phyloP scores from a whole-genome alignment of 768 basidiomycete species.

The Solioccasus polychromus region DNA sequence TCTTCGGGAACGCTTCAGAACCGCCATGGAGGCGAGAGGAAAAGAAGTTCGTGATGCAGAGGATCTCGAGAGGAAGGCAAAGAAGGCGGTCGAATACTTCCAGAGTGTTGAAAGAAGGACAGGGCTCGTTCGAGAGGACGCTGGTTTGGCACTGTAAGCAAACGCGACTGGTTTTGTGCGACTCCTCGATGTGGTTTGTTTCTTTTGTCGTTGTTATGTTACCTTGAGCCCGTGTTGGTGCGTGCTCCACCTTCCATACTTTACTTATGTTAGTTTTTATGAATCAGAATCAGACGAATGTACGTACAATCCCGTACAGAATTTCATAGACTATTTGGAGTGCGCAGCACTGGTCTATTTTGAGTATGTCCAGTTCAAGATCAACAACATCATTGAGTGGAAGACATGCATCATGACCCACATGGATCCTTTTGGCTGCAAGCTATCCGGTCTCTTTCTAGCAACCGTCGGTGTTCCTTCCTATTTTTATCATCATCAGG shows the following conservation, averaged over 20 bases:
- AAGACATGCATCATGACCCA: too few relatives aligned
- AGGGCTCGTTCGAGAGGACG: constrained; percentile 32
- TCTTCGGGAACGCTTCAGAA: constrained; percentile 74
- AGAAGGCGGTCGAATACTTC: constrained; percentile 74
- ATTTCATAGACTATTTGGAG: constrained; percentile 1
- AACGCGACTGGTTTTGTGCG: constrained; percentile 1
- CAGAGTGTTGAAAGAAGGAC: constrained; percentile 47
- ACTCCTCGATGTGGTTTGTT: not conserved
- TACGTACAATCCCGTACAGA: not conserved
- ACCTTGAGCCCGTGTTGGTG: constrained; percentile 1
- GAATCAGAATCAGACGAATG: constrained; percentile 11
- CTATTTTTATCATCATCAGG: not conserved
- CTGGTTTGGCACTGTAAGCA: constrained; percentile 18
- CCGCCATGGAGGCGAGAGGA: constrained; percentile 74
- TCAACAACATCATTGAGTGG: too few relatives aligned
- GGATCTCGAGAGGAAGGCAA: constrained; percentile 67
- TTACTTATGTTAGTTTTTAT: constrained; percentile 11
- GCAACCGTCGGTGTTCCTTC: not conserved
- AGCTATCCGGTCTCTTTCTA: not conserved
- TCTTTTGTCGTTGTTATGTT: constrained; percentile 6
- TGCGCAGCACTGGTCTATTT: too few relatives aligned
- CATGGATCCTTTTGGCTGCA: too few relatives aligned
- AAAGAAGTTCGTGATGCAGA: constrained; percentile 77
- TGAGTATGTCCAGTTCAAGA: too few relatives aligned
- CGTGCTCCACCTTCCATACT: constrained; percentile 9